Conservation (phyloP, 108 stramenopile genomes). For the Chaetoceros tenuissimus region DNA sequence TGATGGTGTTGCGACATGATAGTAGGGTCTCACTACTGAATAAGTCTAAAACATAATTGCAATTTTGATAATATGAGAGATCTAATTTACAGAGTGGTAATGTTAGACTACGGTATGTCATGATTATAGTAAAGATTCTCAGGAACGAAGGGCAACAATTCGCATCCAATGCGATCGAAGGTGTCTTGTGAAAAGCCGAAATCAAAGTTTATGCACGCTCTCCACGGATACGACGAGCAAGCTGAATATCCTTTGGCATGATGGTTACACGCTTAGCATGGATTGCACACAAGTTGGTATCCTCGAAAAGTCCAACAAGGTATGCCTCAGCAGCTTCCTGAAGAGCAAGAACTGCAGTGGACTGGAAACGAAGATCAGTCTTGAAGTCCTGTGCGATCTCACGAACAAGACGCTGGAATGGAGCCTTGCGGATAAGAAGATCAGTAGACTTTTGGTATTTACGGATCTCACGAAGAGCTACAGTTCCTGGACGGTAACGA, state of each 20-base stretch:
- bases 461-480: constrained; percentile 97
- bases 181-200: no score
- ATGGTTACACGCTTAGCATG: constrained; percentile 99
- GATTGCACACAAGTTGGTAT: constrained; percentile 94
- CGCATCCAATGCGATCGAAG: no score
- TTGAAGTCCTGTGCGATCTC: constrained; percentile 97
- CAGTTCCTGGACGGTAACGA: constrained; percentile 92
- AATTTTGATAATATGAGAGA: no score
- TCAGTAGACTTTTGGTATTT: constrained; percentile 94
- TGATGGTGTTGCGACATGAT: background rate
- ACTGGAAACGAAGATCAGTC: constrained; percentile 96
- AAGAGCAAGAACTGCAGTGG: constrained; percentile 88
- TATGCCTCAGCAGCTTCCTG: constrained; percentile 95
- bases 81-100: no score
- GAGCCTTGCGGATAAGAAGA: constrained; percentile 92
- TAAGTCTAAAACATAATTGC: no score
- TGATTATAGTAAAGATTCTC: no score
- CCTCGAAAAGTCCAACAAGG: constrained; percentile 94
- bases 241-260: constrained; percentile 97
- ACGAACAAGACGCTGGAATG: constrained; percentile 93
- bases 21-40: no score
- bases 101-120: no score
- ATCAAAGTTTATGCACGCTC: constrained; percentile 50
- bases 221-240: constrained; percentile 66
- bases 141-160: no score